A percentile compares a stretch with the other conserved stretches of the same genome.
Conservation (phyloP, 345 rosid genomes). For the Eucalyptus regnans region DNA sequence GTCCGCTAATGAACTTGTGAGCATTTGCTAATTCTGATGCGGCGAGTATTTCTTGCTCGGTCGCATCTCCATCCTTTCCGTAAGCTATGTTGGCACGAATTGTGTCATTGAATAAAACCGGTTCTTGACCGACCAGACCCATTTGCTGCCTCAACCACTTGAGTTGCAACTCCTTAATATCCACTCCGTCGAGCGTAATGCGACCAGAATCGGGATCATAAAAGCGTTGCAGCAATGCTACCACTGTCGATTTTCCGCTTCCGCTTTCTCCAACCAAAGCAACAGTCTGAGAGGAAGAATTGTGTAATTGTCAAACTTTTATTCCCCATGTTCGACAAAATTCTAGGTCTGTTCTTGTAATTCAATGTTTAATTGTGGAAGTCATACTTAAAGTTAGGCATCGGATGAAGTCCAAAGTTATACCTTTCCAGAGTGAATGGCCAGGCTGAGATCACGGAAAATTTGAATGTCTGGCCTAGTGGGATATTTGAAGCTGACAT, state of each 20-base stretch:
- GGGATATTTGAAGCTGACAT: constrained; percentile 72
- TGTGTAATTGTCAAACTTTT: background rate
- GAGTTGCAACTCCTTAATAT: constrained; percentile 44
- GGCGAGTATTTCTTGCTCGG: constrained; percentile 62
- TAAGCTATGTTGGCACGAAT: constrained; percentile 74
- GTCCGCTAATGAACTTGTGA: constrained; percentile 65
- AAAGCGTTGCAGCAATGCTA: constrained; percentile 65
- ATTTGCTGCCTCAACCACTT: constrained; percentile 77
- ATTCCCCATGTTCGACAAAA: background rate
- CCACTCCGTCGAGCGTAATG: constrained; percentile 63
- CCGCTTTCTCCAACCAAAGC: constrained; percentile 93
- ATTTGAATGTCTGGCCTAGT: constrained; percentile 68
- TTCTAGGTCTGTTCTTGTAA: background rate
- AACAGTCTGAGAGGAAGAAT: constrained; percentile 32
- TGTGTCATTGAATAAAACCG: constrained; percentile 59
- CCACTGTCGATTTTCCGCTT: constrained; percentile 72
- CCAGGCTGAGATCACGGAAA: constrained; percentile 43
- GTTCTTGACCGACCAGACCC: constrained; percentile 83
- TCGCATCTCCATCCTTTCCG: constrained; percentile 60
- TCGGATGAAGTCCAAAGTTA: background rate
- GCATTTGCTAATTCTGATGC: constrained; percentile 79
- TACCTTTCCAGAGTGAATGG: constrained; percentile 72
- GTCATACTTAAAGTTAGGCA: background rate
- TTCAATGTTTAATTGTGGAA: background rate
- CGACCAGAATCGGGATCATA: constrained; percentile 73